Conservation (phyloP, 805 yeast genomes). For the Lipomyces spencermartinsiae region DNA sequence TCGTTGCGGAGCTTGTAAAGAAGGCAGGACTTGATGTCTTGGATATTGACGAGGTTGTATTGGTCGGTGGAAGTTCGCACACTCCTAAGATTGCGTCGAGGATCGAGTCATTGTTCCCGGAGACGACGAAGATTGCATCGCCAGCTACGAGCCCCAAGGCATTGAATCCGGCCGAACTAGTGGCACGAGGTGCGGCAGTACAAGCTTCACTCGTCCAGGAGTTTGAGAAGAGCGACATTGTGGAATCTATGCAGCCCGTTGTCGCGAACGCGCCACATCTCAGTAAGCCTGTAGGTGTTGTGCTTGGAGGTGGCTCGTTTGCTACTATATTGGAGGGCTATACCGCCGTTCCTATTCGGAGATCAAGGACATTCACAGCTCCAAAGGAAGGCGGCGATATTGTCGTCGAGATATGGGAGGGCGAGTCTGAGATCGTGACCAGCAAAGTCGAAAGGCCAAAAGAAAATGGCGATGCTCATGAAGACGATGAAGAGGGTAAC, state of each 20-base stretch:
- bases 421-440: slow-evolving; percentile 81
- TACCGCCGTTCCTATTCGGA: slow-evolving; percentile 90
- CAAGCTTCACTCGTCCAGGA: slow-evolving; percentile 87
- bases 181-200: slow-evolving; percentile 93
- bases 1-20: slow-evolving; percentile 72
- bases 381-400: slow-evolving; percentile 65
- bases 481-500: slow-evolving; percentile 53
- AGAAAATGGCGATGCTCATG: slow-evolving; percentile 60
- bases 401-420: slow-evolving; percentile 78
- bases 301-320: slow-evolving; percentile 66
- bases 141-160: slow-evolving; percentile 80
- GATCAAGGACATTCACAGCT: slow-evolving; percentile 67
- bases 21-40: slow-evolving; percentile 86
- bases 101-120: slow-evolving; percentile 79
- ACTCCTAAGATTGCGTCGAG: slow-evolving; percentile 88
- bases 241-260: slow-evolving; percentile 79
- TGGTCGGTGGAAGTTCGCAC: slow-evolving; percentile 92
- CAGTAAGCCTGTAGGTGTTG: slow-evolving; percentile 81
- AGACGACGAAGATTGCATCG: slow-evolving; percentile 72
- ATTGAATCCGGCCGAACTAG: slow-evolving; percentile 83
- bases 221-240: slow-evolving; percentile 66
- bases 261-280: slow-evolving; percentile 89
- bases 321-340: slow-evolving; percentile 76
- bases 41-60: slow-evolving; percentile 87
- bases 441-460: slow-evolving; percentile 72